Base-by-base conservation (phyloP, 345 rosid genomes). In the Mallotus nudiflorus region DNA sequence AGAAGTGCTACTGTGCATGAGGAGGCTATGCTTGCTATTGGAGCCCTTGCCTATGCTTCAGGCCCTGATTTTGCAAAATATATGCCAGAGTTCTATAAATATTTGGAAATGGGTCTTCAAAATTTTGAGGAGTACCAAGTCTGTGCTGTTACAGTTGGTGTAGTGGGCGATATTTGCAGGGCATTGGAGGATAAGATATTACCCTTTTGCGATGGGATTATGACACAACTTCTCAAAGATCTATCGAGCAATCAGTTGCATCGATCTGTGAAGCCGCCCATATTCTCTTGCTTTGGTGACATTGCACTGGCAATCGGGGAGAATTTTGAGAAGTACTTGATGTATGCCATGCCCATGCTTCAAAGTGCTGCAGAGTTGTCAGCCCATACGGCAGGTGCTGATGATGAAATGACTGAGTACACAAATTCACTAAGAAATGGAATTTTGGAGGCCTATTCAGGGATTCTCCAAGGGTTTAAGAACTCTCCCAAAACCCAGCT, bases 21-120 rank as follows among this genome's bases (percentile, higher is more conserved):
- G 77, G 94, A 89, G 80, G 91, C 94, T 54, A 87, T 89, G 94
- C 88, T 87, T 29, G 88, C 91, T 16, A 87, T 89, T 44, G 94
- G 94, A 12, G 91, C 94, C 48, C 91, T 89, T 72, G 94, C 94
- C 59, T 89, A 89, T 68, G 82, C 88, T 49, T 73, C 87, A 7
- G 94, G 91, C 29, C 83, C 85, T 0, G 88, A 76, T 64, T 89
- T 89, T 58, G 87, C 74, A 45, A 89, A 87, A 72, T 89, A 89
- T 82, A 85, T 89, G 94, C 84, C 90, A 10, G 91, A 87, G 79
- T 84, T 87, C 48, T 87, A 87, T 72, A 85, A 83, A 77, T 89
- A 87, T 74, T 76, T 87, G 81, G 94, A 89, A 68, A 79, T 82
- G 86, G 94, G 94, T 62, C 94, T 87, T 73, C 94, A 87, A 69